Evolutionary conservation across 805 yeast genomes (phyloP).

Genomic region (Yamadazyma insecticola): DNA sequence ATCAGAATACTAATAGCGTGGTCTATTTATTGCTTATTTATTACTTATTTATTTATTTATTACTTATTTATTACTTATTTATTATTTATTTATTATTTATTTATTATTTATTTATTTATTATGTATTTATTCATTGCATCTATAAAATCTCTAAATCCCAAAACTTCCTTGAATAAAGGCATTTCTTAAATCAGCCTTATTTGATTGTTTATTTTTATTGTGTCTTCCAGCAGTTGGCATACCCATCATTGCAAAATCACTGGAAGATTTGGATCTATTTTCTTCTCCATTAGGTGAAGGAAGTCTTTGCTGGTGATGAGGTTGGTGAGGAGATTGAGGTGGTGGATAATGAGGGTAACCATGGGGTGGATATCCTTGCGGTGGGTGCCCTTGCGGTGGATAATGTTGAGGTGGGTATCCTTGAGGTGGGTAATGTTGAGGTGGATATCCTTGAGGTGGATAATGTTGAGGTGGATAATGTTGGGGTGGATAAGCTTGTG

Average conservation of each 20-base stretch:
- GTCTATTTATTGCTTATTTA: conserved; percentile 1
- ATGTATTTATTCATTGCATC: neutral
- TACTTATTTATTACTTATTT: conserved; percentile 5
- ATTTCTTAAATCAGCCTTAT: conserved; percentile 56
- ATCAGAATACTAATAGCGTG: conserved; percentile 47
- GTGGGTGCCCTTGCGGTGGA: conserved; percentile 15
- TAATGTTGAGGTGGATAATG: conserved; percentile 5
- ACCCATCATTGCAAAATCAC: conserved; percentile 35
- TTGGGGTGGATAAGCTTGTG: conserved; percentile 8
- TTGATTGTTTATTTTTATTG: conserved; percentile 38
- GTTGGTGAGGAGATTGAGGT: conserved; percentile 2
- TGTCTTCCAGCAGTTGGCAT: conserved; percentile 41
- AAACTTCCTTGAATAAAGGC: conserved; percentile 64
- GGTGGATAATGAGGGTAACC: conserved; percentile 8
- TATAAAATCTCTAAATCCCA: conserved; percentile 45
- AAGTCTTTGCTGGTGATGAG: conserved; percentile 2
- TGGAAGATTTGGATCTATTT: conserved; percentile 27
- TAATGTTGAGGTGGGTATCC: conserved; percentile 13
- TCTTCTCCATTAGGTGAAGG: conserved; percentile 2
- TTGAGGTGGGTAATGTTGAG: conserved; percentile 16
- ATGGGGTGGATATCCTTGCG: conserved; percentile 11
- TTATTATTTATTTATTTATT: conserved; percentile 1
- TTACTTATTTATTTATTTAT: conserved; percentile 9
- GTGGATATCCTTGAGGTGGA: conserved; percentile 16
- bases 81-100: conserved; percentile 1